A percentile compares a stretch with the other conserved stretches of the same genome.
Evolutionary conservation across 805 yeast genomes (phyloP).

Genomic region (Lipomyces yamanashiensis): DNA sequence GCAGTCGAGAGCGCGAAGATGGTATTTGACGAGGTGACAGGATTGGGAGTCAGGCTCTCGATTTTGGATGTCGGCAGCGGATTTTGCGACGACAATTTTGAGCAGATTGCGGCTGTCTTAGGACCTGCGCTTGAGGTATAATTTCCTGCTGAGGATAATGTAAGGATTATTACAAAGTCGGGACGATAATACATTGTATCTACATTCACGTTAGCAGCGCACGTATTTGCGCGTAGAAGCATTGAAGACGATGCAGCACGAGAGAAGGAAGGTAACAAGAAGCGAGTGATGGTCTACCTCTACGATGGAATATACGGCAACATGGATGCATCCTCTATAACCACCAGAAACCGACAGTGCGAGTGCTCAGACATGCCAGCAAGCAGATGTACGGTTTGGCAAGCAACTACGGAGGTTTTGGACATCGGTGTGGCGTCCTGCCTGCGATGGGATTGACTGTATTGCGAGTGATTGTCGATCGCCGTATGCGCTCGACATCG

Average conservation of each 20-base stretch:
- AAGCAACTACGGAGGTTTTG: conserved; percentile 30
- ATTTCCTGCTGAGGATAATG: conserved; percentile 65
- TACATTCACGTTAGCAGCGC: conserved; percentile 82
- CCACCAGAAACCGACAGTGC: conserved; percentile 79
- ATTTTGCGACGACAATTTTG: conserved; percentile 65
- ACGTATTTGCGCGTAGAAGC: conserved; percentile 75
- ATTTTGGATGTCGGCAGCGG: conserved; percentile 96
- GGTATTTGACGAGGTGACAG: conserved; percentile 65
- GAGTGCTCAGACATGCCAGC: conserved; percentile 62
- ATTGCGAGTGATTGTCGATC: conserved; percentile 59
- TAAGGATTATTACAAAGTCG: conserved; percentile 81
- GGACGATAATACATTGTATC: conserved; percentile 87
- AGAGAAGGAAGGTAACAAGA: too few relatives aligned
- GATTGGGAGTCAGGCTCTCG: conserved; percentile 55
- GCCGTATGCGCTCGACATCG: conserved; percentile 67
- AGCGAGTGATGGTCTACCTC: conserved; percentile 74
- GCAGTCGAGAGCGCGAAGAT: conserved; percentile 62
- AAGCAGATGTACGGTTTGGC: conserved; percentile 45
- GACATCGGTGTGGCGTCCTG: conserved; percentile 92
- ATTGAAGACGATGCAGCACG: conserved; percentile 42
- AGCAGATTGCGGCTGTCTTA: conserved; percentile 61
- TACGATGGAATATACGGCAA: conserved; percentile 97
- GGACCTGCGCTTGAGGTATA: conserved; percentile 57
- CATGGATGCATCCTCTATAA: conserved; percentile 91
- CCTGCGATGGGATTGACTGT: conserved; percentile 95